These are phyloP conservation scores for Groenewaldozyma tartarivorans DNA, from an alignment of 805 yeast genomes.

Conservation along the genomic window DNA sequence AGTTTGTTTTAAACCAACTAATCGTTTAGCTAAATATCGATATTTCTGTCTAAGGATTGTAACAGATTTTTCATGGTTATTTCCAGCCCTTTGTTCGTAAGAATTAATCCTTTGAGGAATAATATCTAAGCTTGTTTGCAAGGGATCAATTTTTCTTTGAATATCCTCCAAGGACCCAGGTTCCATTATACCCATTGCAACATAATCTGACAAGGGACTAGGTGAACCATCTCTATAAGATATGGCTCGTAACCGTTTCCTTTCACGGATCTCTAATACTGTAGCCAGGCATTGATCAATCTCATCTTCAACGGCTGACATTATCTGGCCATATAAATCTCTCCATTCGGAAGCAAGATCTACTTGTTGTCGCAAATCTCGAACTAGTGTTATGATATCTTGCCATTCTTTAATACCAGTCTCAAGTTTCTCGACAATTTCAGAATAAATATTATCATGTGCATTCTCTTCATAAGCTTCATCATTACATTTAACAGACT, in stretches of 20 bases:
- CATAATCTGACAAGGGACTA: constrained; percentile 15
- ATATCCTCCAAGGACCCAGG: constrained; percentile 14
- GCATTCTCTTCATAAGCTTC: constrained; percentile 4
- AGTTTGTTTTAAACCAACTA: too few species aligned
- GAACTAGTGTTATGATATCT: constrained; percentile 11
- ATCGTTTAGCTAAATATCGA: constrained; percentile 12
- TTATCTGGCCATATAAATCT: constrained; percentile 18
- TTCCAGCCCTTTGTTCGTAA: constrained; percentile 12
- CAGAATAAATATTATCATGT: constrained; percentile 4
- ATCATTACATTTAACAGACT: constrained; percentile 5
- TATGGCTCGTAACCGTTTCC: constrained; percentile 6
- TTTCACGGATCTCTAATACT: constrained; percentile 18
- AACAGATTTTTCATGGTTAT: constrained; percentile 16
- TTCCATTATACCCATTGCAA: constrained; percentile 11
- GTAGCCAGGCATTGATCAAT: constrained; percentile 13
- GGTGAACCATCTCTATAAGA: constrained; percentile 9
- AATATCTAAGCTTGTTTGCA: constrained; percentile 17
- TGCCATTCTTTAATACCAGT: constrained; percentile 15
- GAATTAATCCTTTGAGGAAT: constrained; percentile 17
- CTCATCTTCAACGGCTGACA: constrained; percentile 19
- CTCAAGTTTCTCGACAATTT: constrained; percentile 16
- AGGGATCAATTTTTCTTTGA: constrained; percentile 13
- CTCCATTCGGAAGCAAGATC: constrained; percentile 22
- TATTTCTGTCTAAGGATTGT: constrained; percentile 10
- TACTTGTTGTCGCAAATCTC: constrained; percentile 13